A percentile compares a stretch with the other conserved stretches of the same genome.
These are phyloP conservation scores for Xylariales sp. DNA, from an alignment of 2,329 filamentous ascomycete genomes.

Conservation along the genomic window DNA sequence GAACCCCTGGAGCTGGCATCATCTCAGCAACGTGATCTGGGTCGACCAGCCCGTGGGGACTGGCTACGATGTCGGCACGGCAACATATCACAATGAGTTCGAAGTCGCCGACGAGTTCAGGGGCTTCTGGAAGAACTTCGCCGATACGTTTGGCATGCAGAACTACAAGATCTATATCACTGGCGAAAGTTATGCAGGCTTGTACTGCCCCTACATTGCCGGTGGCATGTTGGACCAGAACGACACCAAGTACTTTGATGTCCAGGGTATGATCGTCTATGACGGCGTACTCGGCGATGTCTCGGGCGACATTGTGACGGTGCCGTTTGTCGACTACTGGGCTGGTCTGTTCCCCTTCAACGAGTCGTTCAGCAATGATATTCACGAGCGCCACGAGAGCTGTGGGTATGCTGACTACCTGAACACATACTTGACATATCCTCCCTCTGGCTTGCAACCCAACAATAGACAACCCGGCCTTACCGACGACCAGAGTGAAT, in stretches of 20 bases:
- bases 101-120: slow-evolving; percentile 54
- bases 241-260: slow-evolving; percentile 61
- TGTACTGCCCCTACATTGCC: slow-evolving; percentile 67
- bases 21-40: slow-evolving; percentile 58
- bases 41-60: slow-evolving; percentile 41
- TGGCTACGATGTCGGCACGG: slow-evolving; percentile 20
- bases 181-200: slow-evolving; percentile 67
- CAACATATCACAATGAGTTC: slow-evolving; percentile 45
- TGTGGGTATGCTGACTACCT: slow-evolving; percentile 62
- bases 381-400: slow-evolving; percentile 46
- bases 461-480: slow-evolving; percentile 38
- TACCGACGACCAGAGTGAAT: slow-evolving; percentile 25
- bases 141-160: slow-evolving; percentile 64
- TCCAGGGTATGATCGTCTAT: slow-evolving; percentile 67
- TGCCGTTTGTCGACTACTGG: slow-evolving; percentile 59
- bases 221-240: slow-evolving; percentile 66
- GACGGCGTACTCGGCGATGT: slow-evolving; percentile 60
- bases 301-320: slow-evolving; percentile 42
- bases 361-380: slow-evolving; percentile 46
- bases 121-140: slow-evolving; percentile 63
- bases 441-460: slow-evolving; percentile 59
- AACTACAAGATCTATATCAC: slow-evolving; percentile 67
- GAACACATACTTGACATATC: slow-evolving; percentile 61
- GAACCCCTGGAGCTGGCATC: slow-evolving; percentile 53
- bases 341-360: slow-evolving; percentile 59